These are phyloP conservation scores for Hyphopichia wangnamkhiaoensis DNA, from an alignment of 1,139 yeast genomes.

Conservation along the genomic window DNA sequence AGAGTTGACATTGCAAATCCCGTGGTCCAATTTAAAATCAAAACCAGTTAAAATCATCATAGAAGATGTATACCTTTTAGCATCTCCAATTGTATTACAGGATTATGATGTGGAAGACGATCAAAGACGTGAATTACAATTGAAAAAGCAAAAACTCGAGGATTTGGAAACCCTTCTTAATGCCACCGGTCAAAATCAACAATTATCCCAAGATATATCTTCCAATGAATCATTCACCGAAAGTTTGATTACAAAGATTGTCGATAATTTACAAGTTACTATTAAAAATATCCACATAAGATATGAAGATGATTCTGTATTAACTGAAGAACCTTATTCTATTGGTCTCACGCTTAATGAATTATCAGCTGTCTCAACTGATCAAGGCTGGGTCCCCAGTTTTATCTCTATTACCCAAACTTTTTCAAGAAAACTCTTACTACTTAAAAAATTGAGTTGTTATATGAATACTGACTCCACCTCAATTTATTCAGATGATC, in stretches of 20 bases:
- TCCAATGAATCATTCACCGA: conserved; percentile 83
- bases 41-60: conserved; percentile 91
- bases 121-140: conserved; percentile 56
- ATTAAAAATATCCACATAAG: conserved; percentile 89
- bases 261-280: conserved; percentile 92
- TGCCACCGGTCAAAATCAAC: conserved; percentile 43
- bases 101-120: conserved; percentile 69
- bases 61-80: conserved; percentile 83
- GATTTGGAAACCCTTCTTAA: conserved; percentile 62
- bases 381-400: conserved; percentile 80
- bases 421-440: conserved; percentile 75
- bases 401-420: conserved; percentile 73
- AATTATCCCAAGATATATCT: conserved; percentile 42
- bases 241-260: conserved; percentile 80
- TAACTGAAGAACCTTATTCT: conserved; percentile 74
- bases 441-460: conserved; percentile 70
- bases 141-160: conserved; percentile 68
- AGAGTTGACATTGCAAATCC: conserved; percentile 84
- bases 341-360: conserved; percentile 83
- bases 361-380: conserved; percentile 89
- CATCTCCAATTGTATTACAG: conserved; percentile 63
- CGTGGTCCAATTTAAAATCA: conserved; percentile 93
- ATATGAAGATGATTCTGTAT: conserved; percentile 76
- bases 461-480: conserved; percentile 81
- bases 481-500: conserved; percentile 48